Base-by-base conservation (phyloP, 228 moss, liverwort and hornwort genomes). In the Sphagnum magellanicum region DNA sequence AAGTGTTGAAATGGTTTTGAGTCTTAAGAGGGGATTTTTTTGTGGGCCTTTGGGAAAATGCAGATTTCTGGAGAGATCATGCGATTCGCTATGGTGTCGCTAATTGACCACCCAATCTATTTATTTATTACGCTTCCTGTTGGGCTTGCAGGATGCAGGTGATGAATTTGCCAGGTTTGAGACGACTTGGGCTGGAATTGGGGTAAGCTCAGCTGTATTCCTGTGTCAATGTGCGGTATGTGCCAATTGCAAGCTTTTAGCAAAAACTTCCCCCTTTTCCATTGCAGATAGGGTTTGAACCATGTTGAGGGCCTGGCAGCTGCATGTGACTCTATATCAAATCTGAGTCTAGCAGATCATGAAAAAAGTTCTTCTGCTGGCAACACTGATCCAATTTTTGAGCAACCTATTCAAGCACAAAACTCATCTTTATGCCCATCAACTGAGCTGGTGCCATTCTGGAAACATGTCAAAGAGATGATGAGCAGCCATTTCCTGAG, bases 111-210 rank as follows among this genome's bases (percentile, higher is more conserved):
- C 83, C 76, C 74, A 32, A 32, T 32, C 32, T 32, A 32, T 32
- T 32, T 32, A 32, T 79, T 72, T 73, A 66, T 76, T 76, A 73
- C 68, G 75, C 75, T 73, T 79, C 32, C 32, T 32, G 79, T 78
- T 78, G 82, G 82, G 82, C 76, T 74, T 79, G 79, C 79, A 83
- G 79, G 79, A 83, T 77, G 76, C 68, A 79, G 83, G 79, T 83
- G 83, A 83, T 32, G 32, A 32, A 32, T 32, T 32, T 32, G 32
- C 32, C 32, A 32, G 32, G 32, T 32, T 32, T 32, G 32, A 32
- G 32, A 32, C 32, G 32, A 32, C 32, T 32, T 32, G 32, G 32
- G 3, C 32, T 32, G 32, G 32, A 32, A 32, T 32, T 32, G 32
- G 32, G 32, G 32, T 83, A 68, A 72, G 68, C 32, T 32, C 32